A percentile compares a stretch with the other conserved stretches of the same genome.
phyloP scores from a whole-genome alignment of 2,329 filamentous ascomycete genomes.

The Fusarium sp. region DNA sequence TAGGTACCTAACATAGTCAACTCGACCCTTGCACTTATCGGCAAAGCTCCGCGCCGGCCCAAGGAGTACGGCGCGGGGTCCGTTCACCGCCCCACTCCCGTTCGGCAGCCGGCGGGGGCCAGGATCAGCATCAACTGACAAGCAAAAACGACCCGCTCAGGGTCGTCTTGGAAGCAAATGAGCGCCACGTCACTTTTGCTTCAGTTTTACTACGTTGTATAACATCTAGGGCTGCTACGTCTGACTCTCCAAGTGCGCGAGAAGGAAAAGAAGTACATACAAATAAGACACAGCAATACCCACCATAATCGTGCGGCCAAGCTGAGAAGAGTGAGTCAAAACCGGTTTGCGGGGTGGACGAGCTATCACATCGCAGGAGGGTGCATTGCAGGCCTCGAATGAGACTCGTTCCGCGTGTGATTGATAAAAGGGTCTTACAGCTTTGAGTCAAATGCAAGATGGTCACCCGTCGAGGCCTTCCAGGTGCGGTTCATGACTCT shows the following conservation, averaged over 20 bases:
- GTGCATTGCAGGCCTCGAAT: conserved; percentile 32
- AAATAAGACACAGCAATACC: not conserved
- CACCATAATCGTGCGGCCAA: conserved; percentile 16
- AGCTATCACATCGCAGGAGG: conserved; percentile 28
- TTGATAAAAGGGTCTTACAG: not conserved
- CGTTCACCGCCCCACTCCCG: conserved; percentile 25
- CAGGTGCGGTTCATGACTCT: conserved; percentile 12
- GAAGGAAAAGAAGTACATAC: not conserved
- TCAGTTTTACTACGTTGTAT: not conserved
- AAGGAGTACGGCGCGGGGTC: conserved; percentile 11
- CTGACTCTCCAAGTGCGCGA: not conserved
- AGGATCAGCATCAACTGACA: conserved; percentile 2
- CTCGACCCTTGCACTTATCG: not conserved
- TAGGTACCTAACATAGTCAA: not conserved
- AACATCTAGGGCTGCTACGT: not conserved
- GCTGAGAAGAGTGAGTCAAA: conserved; percentile 18
- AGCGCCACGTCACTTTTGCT: conserved; percentile 26
- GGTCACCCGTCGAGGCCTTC: conserved; percentile 5
- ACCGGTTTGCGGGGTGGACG: conserved; percentile 29
- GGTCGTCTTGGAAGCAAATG: conserved; percentile 12
- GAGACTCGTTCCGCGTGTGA: not conserved
- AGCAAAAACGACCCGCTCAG: conserved; percentile 1
- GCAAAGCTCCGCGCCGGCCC: not conserved
- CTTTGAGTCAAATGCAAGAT: not conserved
- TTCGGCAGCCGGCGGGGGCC: conserved; percentile 17